Evolutionary conservation across 169 alveolate species (phyloP).

Genomic region (Plasmodium ovale): DNA sequence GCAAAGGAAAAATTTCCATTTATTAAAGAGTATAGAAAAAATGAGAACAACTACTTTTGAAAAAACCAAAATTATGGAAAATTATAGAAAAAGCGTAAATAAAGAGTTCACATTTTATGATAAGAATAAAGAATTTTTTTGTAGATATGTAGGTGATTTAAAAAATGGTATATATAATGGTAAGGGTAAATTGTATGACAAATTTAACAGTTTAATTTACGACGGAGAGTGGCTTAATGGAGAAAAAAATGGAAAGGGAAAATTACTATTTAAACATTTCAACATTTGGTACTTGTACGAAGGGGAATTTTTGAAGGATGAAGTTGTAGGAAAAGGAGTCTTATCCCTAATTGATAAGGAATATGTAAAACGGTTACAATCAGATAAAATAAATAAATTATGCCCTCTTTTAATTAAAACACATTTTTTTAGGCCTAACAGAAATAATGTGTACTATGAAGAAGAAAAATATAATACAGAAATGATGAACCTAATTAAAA

Average conservation of each 20-base stretch:
- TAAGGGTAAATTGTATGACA: constrained; percentile 68
- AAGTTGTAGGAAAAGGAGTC: constrained; percentile 63
- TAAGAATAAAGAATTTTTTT: constrained; percentile 43
- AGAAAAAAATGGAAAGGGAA: constrained; percentile 74
- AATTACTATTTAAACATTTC: constrained; percentile 63
- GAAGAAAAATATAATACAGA: neutral
- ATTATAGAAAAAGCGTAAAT: constrained; percentile 6
- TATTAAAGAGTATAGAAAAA: constrained; percentile 54
- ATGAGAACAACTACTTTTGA: constrained; percentile 39
- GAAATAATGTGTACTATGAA: neutral
- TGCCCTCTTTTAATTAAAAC: constrained; percentile 74
- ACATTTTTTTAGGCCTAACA: constrained; percentile 21
- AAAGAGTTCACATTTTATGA: constrained; percentile 72
- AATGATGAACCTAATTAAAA: constrained; percentile 3
- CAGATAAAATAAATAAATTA: constrained; percentile 60
- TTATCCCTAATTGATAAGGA: constrained; percentile 72
- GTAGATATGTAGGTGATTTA: constrained; percentile 66
- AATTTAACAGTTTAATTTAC: constrained; percentile 69
- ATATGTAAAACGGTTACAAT: constrained; percentile 53
- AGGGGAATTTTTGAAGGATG: constrained; percentile 68
- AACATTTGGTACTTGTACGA: constrained; percentile 76
- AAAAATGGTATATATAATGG: constrained; percentile 73
- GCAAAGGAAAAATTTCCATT: constrained; percentile 1
- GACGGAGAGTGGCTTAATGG: constrained; percentile 68
- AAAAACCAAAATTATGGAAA: constrained; percentile 15